Conservation (phyloP, 2,329 filamentous ascomycete species). For the Chaetomium sp. region DNA sequence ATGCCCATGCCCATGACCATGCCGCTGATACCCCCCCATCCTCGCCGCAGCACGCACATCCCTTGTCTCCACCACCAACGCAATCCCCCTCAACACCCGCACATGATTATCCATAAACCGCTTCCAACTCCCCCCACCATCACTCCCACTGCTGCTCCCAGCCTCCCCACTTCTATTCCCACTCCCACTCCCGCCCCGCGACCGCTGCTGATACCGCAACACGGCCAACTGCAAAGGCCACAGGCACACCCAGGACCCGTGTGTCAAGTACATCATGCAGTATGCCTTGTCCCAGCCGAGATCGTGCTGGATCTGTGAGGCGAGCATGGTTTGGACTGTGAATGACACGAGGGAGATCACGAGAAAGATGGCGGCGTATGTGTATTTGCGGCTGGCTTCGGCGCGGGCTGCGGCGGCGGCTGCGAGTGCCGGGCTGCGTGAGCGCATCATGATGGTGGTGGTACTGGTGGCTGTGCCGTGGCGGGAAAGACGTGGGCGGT, state of each 20-base stretch:
- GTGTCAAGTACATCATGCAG: constrained; percentile 97
- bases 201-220: constrained; percentile 57
- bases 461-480: constrained; percentile 49
- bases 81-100: constrained; percentile 45
- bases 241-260: constrained; percentile 85
- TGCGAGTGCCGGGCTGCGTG: constrained; percentile 61
- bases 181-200: constrained; percentile 75
- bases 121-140: constrained; percentile 60
- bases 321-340: constrained; percentile 90
- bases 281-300: constrained; percentile 97
- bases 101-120: constrained; percentile 71
- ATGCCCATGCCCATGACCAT: background rate
- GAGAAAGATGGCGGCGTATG: constrained; percentile 79
- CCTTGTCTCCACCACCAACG: constrained; percentile 79
- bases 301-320: constrained; percentile 87
- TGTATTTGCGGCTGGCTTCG: constrained; percentile 75
- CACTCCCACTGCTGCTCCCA: constrained; percentile 39
- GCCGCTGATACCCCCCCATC: background rate
- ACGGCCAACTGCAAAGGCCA: constrained; percentile 82
- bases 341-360: constrained; percentile 79
- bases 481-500: constrained; percentile 27
- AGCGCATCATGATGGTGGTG: constrained; percentile 50
- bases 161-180: constrained; percentile 60
- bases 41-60: constrained; percentile 52
- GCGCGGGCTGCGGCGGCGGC: constrained; percentile 49